These are phyloP conservation scores for Penicillium aurantiogriseum DNA, from an alignment of 2,329 filamentous ascomycete species.

Conservation along the genomic window DNA sequence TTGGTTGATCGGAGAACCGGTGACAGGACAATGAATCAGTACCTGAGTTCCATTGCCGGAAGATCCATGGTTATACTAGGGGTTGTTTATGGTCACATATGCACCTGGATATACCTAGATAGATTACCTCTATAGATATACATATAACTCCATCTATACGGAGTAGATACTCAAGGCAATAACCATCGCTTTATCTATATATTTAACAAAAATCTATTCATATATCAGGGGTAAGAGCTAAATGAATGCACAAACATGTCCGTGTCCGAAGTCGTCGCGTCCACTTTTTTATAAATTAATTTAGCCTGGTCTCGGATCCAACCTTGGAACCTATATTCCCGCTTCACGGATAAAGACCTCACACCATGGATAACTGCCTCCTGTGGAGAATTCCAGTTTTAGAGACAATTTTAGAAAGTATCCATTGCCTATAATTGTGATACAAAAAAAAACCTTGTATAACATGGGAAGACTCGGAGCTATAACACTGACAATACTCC, in stretches of 20 bases:
- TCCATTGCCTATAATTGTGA: slow-evolving; percentile 6
- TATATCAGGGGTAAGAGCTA: slow-evolving; percentile 13
- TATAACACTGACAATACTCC: background rate
- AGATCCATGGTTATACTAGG: slow-evolving; percentile 2
- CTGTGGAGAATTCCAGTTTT: slow-evolving; percentile 12
- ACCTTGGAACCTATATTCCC: slow-evolving; percentile 2
- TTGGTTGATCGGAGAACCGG: slow-evolving; percentile 18
- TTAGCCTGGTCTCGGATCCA: slow-evolving; percentile 19
- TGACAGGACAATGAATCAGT: slow-evolving; percentile 1
- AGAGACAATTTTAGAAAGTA: slow-evolving; percentile 11
- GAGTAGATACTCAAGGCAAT: too few species aligned
- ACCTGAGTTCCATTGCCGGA: slow-evolving; percentile 2
- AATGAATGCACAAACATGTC: background rate
- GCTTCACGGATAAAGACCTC: background rate
- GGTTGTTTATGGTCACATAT: background rate
- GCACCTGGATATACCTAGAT: background rate
- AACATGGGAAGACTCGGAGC: slow-evolving; percentile 5
- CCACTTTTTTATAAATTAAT: slow-evolving; percentile 17
- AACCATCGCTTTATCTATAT: background rate
- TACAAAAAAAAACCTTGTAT: slow-evolving; percentile 1
- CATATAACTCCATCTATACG: background rate
- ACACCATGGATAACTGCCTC: slow-evolving; percentile 3
- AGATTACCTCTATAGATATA: background rate
- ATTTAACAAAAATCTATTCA: background rate
- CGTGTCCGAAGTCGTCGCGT: background rate